Base-by-base conservation (phyloP, 305 asterid genomes). In the Galium porrigens region DNA sequence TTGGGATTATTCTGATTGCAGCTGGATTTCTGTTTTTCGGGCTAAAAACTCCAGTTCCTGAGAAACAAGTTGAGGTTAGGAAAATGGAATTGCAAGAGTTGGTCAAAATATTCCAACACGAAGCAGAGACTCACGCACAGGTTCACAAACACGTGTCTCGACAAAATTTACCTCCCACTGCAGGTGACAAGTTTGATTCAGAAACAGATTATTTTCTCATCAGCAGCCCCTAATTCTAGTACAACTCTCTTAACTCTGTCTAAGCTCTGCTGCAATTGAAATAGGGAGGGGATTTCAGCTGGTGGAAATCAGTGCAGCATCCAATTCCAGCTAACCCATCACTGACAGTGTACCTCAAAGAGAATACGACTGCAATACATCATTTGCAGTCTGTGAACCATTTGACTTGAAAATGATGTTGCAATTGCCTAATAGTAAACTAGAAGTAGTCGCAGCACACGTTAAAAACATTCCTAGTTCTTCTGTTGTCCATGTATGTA, bases 61-160 rank as follows among this genome's bases (percentile, higher is more conserved):
- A 88, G 25, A 86, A 85, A 55, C 80, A 85, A 63, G 96, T 91
- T 37, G 86, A 86, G 70, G 83, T 88, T 55, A 82, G 94, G 77
- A 91, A 82, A 75, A 54, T 88, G 80, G 95, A 90, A 66, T 52
- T 90, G 76, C 92, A 91, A 39, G 83, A 84, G 76, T 67, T 91
- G 57, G 97, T 91, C 42, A 81, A 85, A 76, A 72, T 73, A 86
- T 91, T 91, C 74, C 94, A 91, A 82, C 95, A 86, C 10, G 96
- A 88, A 72, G 97, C 96, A 0, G 96, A 91, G 70, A 86, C 92
- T 70, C 97, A 91, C 67, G 95, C 92, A 5, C 96, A 88, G 82
- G 97, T 86, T 65, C 94, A 67, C 69, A 84, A 90, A 72, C 82
- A 68, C 6, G 64, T 74, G 61, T 64, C 83, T 58, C 81, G 94